A percentile compares a stretch with the other conserved stretches of the same genome.
These are phyloP conservation scores for Tricholoma sp. DNA, from an alignment of 768 basidiomycete genomes.

Conservation along the genomic window DNA sequence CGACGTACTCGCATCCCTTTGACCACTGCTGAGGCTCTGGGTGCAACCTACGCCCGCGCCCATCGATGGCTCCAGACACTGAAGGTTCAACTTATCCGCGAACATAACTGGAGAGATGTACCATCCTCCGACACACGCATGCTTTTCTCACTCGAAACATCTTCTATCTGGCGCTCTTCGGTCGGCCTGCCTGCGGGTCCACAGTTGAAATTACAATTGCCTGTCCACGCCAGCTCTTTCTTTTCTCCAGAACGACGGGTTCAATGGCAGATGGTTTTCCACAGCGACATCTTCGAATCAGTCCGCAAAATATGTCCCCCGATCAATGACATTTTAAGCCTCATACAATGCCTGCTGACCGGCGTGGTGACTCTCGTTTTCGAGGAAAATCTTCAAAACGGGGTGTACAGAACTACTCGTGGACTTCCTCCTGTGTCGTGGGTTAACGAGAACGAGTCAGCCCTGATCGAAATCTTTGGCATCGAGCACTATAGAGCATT, in stretches of 20 bases:
- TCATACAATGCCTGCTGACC: slow-evolving; percentile 69
- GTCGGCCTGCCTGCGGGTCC: slow-evolving; percentile 75
- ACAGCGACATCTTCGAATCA: slow-evolving; percentile 68
- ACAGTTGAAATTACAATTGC: slow-evolving; percentile 65
- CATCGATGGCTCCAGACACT: slow-evolving; percentile 70
- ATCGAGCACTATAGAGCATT: slow-evolving; percentile 64
- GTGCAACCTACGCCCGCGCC: slow-evolving; percentile 74
- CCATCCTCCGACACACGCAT: slow-evolving; percentile 59
- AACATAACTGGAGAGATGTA: slow-evolving; percentile 67
- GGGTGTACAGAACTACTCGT: slow-evolving; percentile 68
- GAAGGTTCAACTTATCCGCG: slow-evolving; percentile 56
- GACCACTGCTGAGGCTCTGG: slow-evolving; percentile 78
- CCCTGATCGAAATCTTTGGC: slow-evolving; percentile 73
- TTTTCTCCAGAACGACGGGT: slow-evolving; percentile 80
- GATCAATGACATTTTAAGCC: slow-evolving; percentile 62
- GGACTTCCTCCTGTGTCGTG: slow-evolving; percentile 74
- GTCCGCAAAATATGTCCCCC: slow-evolving; percentile 64
- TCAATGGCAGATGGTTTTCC: slow-evolving; percentile 91
- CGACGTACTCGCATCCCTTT: slow-evolving; percentile 73
- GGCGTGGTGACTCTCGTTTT: slow-evolving; percentile 67
- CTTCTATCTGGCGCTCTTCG: slow-evolving; percentile 73
- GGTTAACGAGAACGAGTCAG: slow-evolving; percentile 64
- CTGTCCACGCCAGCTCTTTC: slow-evolving; percentile 76
- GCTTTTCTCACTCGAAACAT: slow-evolving; percentile 74
- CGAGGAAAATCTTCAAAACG: slow-evolving; percentile 70